Evolutionary conservation across 148 eudicot genomes (phyloP).

Genomic region (Camellia granthamiana): DNA sequence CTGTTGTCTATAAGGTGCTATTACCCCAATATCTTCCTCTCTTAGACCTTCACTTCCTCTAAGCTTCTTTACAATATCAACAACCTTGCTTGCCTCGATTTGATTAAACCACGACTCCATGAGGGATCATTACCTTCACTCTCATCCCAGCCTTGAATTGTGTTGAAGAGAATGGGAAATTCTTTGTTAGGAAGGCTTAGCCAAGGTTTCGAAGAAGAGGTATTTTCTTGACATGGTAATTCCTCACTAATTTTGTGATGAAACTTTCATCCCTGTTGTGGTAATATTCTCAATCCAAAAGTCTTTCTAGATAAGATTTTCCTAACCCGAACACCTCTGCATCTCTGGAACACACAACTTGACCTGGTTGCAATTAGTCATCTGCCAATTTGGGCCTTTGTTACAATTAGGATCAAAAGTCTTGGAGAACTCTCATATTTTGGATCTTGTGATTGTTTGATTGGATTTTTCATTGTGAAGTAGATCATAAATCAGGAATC

Average conservation of each 20-base stretch:
- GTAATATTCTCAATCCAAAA: constrained; percentile 50
- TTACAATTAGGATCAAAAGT: too few relatives aligned
- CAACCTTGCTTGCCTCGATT: constrained; percentile 70
- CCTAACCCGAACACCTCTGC: constrained; percentile 60
- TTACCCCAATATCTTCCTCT: constrained; percentile 62
- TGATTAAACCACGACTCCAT: constrained; percentile 71
- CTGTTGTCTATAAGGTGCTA: constrained; percentile 80
- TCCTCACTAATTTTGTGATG: constrained; percentile 54
- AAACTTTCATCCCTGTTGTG: constrained; percentile 42
- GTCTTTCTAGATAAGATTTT: constrained; percentile 65
- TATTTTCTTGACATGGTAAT: constrained; percentile 54
- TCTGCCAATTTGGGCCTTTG: too few relatives aligned
- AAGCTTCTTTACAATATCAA: constrained; percentile 49
- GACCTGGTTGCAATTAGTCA: constrained; percentile 56
- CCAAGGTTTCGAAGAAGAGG: constrained; percentile 28
- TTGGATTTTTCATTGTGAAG: too few relatives aligned
- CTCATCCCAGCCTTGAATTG: constrained; percentile 78
- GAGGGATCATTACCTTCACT: constrained; percentile 74
- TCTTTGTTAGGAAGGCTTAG: constrained; percentile 53
- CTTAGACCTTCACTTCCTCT: constrained; percentile 26
- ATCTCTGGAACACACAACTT: constrained; percentile 55
- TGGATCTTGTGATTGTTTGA: too few relatives aligned
- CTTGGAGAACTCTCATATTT: too few relatives aligned
- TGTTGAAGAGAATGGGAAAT: constrained; percentile 63
- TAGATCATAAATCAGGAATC: too few relatives aligned